A percentile compares a stretch with the other conserved stretches of the same genome.
phyloP scores from a whole-genome alignment of 306 rosid species.

The Medicago ruthenica region DNA sequence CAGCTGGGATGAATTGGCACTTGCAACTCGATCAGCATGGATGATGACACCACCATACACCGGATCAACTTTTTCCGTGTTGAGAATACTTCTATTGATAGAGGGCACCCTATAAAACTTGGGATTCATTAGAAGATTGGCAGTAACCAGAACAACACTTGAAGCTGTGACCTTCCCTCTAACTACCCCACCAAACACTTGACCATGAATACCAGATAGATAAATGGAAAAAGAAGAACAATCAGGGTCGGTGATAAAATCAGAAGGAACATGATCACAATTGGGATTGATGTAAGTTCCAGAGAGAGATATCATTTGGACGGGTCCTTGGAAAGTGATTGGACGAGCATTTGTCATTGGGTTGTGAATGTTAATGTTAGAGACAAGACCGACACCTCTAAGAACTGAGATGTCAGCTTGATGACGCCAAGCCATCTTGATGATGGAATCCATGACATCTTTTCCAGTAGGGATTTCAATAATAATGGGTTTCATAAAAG shows the following conservation, averaged over 20 bases:
- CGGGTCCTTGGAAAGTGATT: slow-evolving; percentile 45
- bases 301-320: slow-evolving; percentile 43
- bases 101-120: slow-evolving; percentile 37
- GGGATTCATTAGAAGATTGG: slow-evolving; percentile 42
- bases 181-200: slow-evolving; percentile 65
- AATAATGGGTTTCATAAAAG: background rate
- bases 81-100: background rate
- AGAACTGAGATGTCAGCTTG: background rate
- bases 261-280: background rate
- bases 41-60: background rate
- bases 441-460: background rate
- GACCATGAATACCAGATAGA: slow-evolving; percentile 52
- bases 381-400: slow-evolving; percentile 48
- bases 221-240: slow-evolving; percentile 49
- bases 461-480: background rate
- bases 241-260: background rate
- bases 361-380: slow-evolving; percentile 48
- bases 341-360: too few species aligned
- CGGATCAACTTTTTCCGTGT: background rate
- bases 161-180: slow-evolving; percentile 58
- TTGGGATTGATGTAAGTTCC: slow-evolving; percentile 17
- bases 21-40: background rate
- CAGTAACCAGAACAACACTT: slow-evolving; percentile 49
- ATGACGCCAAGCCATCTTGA: background rate
- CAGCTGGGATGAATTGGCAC: too few species aligned